Evolutionary conservation across 2,329 filamentous ascomycete species (phyloP).

Genomic region (Myriosclerotinia curreyana): DNA sequence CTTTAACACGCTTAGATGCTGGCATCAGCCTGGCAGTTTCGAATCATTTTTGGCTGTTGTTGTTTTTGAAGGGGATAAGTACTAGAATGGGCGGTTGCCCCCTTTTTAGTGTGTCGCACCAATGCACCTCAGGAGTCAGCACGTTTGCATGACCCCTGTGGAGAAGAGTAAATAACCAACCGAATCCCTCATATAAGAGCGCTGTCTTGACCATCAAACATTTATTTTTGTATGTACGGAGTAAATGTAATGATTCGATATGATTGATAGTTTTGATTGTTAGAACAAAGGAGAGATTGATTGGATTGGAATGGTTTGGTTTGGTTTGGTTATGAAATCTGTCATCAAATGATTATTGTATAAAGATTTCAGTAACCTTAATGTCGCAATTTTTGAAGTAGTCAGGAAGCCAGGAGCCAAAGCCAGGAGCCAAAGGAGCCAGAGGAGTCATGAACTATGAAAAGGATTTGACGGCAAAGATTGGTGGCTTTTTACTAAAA

Average conservation of each 20-base stretch:
- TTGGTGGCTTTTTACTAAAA: too few species aligned
- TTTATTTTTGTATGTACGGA: neutral
- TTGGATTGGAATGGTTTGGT: neutral
- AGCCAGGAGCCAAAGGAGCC: too few species aligned
- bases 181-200: neutral
- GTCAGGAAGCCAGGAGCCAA: too few species aligned
- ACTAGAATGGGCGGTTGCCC: constrained; percentile 1
- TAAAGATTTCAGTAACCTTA: too few species aligned
- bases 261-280: neutral
- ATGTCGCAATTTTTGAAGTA: too few species aligned
- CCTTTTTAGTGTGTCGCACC: constrained; percentile 13
- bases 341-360: too few species aligned
- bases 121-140: constrained; percentile 7
- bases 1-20: neutral
- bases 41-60: neutral
- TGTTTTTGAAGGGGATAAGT: constrained; percentile 4
- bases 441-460: too few species aligned
- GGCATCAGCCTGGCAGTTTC: neutral
- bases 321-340: neutral
- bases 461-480: too few species aligned
- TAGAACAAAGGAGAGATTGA: neutral
- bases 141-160: constrained; percentile 5
- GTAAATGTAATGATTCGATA: neutral
- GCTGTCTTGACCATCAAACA: neutral
- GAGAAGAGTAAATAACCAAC: neutral